Evolutionary conservation across 371 early-diverging fungal species (phyloP).

Genomic region (Rhizopus arrhizus): DNA sequence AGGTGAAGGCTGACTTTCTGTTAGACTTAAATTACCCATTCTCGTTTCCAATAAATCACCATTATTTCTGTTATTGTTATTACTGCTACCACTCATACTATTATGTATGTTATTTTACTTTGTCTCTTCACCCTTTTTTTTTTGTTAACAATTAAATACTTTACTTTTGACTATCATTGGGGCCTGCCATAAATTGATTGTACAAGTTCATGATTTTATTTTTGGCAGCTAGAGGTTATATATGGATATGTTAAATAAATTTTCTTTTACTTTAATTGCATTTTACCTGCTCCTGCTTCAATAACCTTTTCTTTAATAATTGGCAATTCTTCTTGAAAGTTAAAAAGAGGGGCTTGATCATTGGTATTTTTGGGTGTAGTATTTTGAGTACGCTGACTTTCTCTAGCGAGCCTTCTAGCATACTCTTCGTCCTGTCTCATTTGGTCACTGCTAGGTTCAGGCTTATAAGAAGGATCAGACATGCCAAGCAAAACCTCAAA

Average conservation of each 20-base stretch:
- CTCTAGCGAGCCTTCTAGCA: slow-evolving; percentile 37
- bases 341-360: slow-evolving; percentile 26
- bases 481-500: slow-evolving; percentile 42
- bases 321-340: slow-evolving; percentile 40
- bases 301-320: slow-evolving; percentile 43
- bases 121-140: slow-evolving; percentile 1
- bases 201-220: slow-evolving; percentile 42
- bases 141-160: slow-evolving; percentile 1
- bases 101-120: slow-evolving; percentile 7
- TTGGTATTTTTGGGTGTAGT: slow-evolving; percentile 7
- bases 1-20: slow-evolving; percentile 10
- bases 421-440: slow-evolving; percentile 39
- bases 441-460: slow-evolving; percentile 28
- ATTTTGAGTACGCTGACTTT: slow-evolving; percentile 23
- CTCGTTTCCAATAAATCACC: slow-evolving; percentile 9
- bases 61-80: slow-evolving; percentile 2
- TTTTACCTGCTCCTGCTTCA: slow-evolving; percentile 40
- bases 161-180: slow-evolving; percentile 2
- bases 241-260: background rate
- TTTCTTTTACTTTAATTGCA: too few species aligned
- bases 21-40: slow-evolving; percentile 20
- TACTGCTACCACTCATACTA: background rate
- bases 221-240: slow-evolving; percentile 35
- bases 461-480: slow-evolving; percentile 42
- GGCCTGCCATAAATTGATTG: slow-evolving; percentile 31